A percentile compares a stretch with the other conserved stretches of the same genome.
phyloP scores from a whole-genome alignment of 1,139 yeast species.

The Nakaseomyces nivariensis region DNA sequence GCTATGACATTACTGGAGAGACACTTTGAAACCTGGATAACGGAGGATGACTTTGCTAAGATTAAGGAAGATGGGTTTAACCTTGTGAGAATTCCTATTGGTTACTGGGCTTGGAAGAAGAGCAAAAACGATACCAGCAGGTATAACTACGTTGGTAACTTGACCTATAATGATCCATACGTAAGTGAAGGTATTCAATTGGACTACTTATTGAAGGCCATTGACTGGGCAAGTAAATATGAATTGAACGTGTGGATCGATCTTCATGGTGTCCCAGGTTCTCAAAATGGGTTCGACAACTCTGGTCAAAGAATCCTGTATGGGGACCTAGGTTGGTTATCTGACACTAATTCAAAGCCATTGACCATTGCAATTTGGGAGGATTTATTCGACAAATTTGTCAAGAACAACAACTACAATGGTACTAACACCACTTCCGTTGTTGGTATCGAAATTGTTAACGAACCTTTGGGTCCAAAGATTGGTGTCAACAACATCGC shows the following conservation, averaged over 20 bases:
- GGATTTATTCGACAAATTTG: constrained; percentile 42
- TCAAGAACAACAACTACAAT: constrained; percentile 34
- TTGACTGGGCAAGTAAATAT: constrained; percentile 43
- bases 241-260: constrained; percentile 52
- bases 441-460: constrained; percentile 53
- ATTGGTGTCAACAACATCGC: constrained; percentile 34
- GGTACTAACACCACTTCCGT: constrained; percentile 39
- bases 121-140: constrained; percentile 21
- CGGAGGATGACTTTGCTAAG: constrained; percentile 42
- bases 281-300: constrained; percentile 65
- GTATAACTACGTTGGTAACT: constrained; percentile 13
- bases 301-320: constrained; percentile 40
- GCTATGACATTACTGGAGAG: constrained; percentile 35
- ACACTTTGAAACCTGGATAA: constrained; percentile 49
- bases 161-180: constrained; percentile 41
- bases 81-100: constrained; percentile 55
- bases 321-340: constrained; percentile 44
- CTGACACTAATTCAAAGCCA: constrained; percentile 34
- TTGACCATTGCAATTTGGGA: constrained; percentile 38
- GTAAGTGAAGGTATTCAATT: constrained; percentile 43
- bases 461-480: constrained; percentile 49
- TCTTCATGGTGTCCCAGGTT: constrained; percentile 57
- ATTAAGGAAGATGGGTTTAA: constrained; percentile 45
- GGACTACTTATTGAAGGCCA: constrained; percentile 42
- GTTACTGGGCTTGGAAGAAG: constrained; percentile 55